These are phyloP conservation scores for Starmera pachycereana DNA, from an alignment of 805 yeast genomes.

Conservation along the genomic window DNA sequence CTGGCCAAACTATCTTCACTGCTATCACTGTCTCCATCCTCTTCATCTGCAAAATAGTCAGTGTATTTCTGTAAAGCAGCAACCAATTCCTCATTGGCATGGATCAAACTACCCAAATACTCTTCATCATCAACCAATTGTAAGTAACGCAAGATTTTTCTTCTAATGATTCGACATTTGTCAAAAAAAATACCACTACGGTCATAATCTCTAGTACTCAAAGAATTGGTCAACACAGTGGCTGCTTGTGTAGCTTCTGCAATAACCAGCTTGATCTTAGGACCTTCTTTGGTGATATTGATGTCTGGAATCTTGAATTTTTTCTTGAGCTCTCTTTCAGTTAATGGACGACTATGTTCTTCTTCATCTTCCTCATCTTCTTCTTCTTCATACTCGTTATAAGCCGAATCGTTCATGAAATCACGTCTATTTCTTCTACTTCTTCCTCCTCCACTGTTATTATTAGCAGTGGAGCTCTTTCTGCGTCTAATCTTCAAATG, in stretches of 20 bases:
- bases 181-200: constrained; percentile 51
- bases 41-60: constrained; percentile 32
- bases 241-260: constrained; percentile 72
- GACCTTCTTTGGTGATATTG: constrained; percentile 59
- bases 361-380: constrained; percentile 14
- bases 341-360: background rate
- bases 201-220: constrained; percentile 32
- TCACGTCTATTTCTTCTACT: constrained; percentile 17
- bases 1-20: constrained; percentile 18
- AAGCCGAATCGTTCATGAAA: constrained; percentile 45
- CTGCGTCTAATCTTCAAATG: too few relatives aligned
- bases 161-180: constrained; percentile 62
- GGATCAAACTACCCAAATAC: constrained; percentile 75
- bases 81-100: constrained; percentile 87
- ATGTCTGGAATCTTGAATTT: constrained; percentile 47
- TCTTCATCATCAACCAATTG: constrained; percentile 82
- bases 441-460: constrained; percentile 27
- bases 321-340: constrained; percentile 1
- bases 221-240: constrained; percentile 53
- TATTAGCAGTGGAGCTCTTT: constrained; percentile 12
- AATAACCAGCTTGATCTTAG: constrained; percentile 55
- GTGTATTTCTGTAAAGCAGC: constrained; percentile 63
- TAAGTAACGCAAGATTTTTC: constrained; percentile 70
- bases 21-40: constrained; percentile 12
- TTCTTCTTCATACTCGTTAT: constrained; percentile 25